Conservation (phyloP, 768 basidiomycete species). For the Tulasnella sp. region DNA sequence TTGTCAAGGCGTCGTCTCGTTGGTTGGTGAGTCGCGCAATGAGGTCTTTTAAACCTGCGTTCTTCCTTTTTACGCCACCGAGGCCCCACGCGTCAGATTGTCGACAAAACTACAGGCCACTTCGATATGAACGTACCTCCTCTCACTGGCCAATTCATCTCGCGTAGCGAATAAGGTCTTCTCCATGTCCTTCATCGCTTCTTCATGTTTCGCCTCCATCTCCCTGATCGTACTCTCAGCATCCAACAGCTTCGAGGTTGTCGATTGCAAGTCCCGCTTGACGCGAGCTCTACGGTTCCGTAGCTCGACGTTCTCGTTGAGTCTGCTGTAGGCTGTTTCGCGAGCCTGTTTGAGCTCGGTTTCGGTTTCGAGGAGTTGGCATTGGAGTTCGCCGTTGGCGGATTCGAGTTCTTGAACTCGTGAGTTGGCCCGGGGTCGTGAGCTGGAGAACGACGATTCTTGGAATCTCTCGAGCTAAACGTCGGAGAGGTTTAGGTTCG, state of each 20-base stretch:
- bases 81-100: background rate
- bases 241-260: background rate
- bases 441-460: background rate
- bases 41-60: background rate
- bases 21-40: background rate
- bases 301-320: slow-evolving; percentile 5
- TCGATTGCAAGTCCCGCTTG: background rate
- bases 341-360: background rate
- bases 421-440: background rate
- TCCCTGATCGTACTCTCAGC: background rate
- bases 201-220: background rate
- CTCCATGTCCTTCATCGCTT: background rate
- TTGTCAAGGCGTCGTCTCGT: background rate
- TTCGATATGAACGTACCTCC: background rate
- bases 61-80: background rate
- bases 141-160: slow-evolving; percentile 7
- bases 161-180: background rate
- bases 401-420: slow-evolving; percentile 9
- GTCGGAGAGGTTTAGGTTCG: background rate
- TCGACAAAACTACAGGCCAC: background rate
- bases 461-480: background rate
- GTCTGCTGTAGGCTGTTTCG: background rate
- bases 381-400: background rate
- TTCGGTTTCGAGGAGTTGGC: slow-evolving; percentile 1
- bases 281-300: background rate